These are phyloP conservation scores for Alternaria infectoria DNA, from an alignment of 2,329 filamentous ascomycete species.

Conservation along the genomic window DNA sequence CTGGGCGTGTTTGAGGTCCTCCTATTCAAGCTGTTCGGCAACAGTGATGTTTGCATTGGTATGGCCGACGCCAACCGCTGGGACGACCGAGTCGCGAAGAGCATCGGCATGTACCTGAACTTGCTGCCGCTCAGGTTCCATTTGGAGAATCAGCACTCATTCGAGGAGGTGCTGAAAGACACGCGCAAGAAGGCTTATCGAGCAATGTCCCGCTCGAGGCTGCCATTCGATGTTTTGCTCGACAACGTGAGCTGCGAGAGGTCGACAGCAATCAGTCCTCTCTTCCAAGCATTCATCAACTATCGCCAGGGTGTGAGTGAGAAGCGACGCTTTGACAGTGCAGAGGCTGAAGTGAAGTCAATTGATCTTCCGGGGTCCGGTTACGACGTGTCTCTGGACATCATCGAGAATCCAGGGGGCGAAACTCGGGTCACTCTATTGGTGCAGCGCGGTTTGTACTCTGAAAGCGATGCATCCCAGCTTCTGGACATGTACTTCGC, in stretches of 20 bases:
- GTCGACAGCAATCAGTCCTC: slow-evolving; percentile 49
- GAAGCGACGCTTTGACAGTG: slow-evolving; percentile 45
- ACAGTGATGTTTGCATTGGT: slow-evolving; percentile 55
- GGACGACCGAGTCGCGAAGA: slow-evolving; percentile 41
- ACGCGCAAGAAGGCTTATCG: slow-evolving; percentile 34
- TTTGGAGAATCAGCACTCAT: slow-evolving; percentile 19
- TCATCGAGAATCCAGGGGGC: slow-evolving; percentile 13
- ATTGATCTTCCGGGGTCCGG: slow-evolving; percentile 16
- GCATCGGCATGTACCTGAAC: slow-evolving; percentile 58
- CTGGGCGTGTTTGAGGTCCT: slow-evolving; percentile 49
- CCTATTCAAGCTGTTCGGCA: slow-evolving; percentile 8
- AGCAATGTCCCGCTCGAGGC: slow-evolving; percentile 51
- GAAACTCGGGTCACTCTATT: neutral
- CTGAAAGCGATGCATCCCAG: slow-evolving; percentile 26
- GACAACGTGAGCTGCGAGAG: slow-evolving; percentile 51
- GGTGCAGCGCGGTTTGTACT: slow-evolving; percentile 45
- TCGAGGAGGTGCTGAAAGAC: slow-evolving; percentile 38
- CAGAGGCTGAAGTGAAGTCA: neutral
- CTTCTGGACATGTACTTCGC: slow-evolving; percentile 28
- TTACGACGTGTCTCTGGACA: slow-evolving; percentile 23
- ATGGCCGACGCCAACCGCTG: slow-evolving; percentile 54
- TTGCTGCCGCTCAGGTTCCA: slow-evolving; percentile 55
- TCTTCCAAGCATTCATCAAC: slow-evolving; percentile 60
- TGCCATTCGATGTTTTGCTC: slow-evolving; percentile 60
- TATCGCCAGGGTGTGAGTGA: slow-evolving; percentile 50